Percentiles rank a stretch among this genome's conserved stretches.
Conservation (phyloP, 1,139 yeast genomes). For the Blastobotrys niveus region DNA sequence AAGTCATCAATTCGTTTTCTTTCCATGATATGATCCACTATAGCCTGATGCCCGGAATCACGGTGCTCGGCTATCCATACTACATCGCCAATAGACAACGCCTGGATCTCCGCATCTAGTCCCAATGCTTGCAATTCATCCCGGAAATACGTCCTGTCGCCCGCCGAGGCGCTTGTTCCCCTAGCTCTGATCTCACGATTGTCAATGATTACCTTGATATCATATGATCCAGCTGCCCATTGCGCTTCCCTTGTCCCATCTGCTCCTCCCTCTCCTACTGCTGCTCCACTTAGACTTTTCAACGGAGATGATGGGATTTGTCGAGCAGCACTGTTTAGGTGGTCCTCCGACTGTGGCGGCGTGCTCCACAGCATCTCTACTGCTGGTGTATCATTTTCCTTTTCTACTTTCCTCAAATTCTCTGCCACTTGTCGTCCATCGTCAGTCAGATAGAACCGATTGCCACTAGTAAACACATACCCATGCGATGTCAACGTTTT, state of each 20-base stretch:
- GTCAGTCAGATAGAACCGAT: slow-evolving; percentile 68
- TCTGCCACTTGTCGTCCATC: slow-evolving; percentile 63
- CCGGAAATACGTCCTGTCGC: slow-evolving; percentile 33
- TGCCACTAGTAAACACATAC: slow-evolving; percentile 43
- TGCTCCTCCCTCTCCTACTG: background rate
- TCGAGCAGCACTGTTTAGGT: background rate
- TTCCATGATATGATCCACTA: slow-evolving; percentile 76
- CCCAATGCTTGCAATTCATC: slow-evolving; percentile 48
- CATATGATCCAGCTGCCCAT: slow-evolving; percentile 55
- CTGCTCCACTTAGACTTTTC: too few relatives aligned
- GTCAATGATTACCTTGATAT: slow-evolving; percentile 62
- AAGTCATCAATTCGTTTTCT: slow-evolving; percentile 86
- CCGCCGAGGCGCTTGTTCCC: background rate
- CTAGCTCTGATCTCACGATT: slow-evolving; percentile 59
- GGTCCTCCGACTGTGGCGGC: slow-evolving; percentile 12
- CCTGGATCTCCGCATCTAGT: slow-evolving; percentile 48
- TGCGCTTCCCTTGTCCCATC: slow-evolving; percentile 12
- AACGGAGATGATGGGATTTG: too few relatives aligned
- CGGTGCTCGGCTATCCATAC: slow-evolving; percentile 79
- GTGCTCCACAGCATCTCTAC: slow-evolving; percentile 14
- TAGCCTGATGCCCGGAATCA: slow-evolving; percentile 48
- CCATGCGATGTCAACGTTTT: slow-evolving; percentile 59
- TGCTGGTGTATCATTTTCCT: slow-evolving; percentile 14
- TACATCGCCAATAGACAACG: slow-evolving; percentile 79
- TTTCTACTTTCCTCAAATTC: slow-evolving; percentile 46